These are phyloP conservation scores for Annulohypoxylon moriforme DNA, from an alignment of 495 filamentous ascomycete genomes.

Conservation along the genomic window DNA sequence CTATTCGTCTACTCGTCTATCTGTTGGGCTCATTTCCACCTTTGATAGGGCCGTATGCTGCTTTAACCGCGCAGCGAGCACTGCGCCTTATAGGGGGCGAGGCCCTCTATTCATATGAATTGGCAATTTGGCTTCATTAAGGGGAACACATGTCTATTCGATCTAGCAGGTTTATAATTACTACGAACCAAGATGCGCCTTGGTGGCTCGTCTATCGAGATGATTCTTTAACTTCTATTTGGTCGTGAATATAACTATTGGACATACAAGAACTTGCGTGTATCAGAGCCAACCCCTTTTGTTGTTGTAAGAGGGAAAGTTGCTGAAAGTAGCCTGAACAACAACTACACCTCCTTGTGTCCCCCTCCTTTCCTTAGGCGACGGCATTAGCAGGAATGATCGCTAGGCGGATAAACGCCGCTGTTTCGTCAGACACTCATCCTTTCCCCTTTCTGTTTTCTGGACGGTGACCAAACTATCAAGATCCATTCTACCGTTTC, in stretches of 20 bases:
- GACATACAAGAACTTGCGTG: constrained; percentile 15
- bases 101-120: constrained; percentile 45
- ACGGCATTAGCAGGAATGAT: constrained; percentile 27
- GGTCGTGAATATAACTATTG: constrained; percentile 21
- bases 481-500: constrained; percentile 45
- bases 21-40: constrained; percentile 14
- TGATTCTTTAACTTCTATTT: constrained; percentile 19
- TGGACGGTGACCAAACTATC: constrained; percentile 39
- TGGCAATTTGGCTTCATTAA: constrained; percentile 47
- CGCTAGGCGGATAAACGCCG: constrained; percentile 38
- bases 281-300: constrained; percentile 14
- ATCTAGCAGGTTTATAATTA: constrained; percentile 31
- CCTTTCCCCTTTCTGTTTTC: constrained; percentile 18
- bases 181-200: constrained; percentile 21
- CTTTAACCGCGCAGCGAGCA: constrained; percentile 32
- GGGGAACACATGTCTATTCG: constrained; percentile 28
- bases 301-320: constrained; percentile 46
- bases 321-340: constrained; percentile 23
- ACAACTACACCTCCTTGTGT: constrained; percentile 25
- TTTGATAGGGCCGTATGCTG: constrained; percentile 31
- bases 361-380: constrained; percentile 26
- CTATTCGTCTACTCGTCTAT: constrained; percentile 19
- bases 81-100: constrained; percentile 31
- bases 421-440: constrained; percentile 21
- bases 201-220: constrained; percentile 18